Base-by-base conservation (phyloP, 306 rosid species). In the Inga leiocalycina region DNA sequence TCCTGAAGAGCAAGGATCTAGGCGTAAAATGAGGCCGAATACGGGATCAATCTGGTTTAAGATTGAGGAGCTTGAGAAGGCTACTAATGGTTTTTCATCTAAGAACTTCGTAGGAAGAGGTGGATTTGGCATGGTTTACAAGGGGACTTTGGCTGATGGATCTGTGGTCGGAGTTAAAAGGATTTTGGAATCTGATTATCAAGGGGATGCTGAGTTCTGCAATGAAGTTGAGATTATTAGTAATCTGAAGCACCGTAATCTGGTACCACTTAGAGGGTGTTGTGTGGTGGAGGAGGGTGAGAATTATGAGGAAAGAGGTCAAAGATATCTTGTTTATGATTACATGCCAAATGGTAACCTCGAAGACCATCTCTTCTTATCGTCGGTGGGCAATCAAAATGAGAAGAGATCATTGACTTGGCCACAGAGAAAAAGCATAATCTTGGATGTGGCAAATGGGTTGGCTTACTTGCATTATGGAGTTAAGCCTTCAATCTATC, bases 141-240 rank as follows among this genome's bases (percentile, higher is more conserved):
- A 86, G 86, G 99, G 98, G 64, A 85, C 86, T 39, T 79, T 96
- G 77, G 10, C 86, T 35, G 97, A 96, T 86, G 98, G 94, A 30
- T 88, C 90, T 27, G 84, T 84, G n/a, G 97, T 96, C 69, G 99
- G 97, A 2, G 97, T 96, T 17, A 96, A 96, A 87, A 85, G 85
- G 67, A 77, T 94, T 35, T 77, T 94, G 37, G 99, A 96, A 79
- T 92, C 98, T 46, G 99, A 94, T 86, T 87, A 92, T 82, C 93
- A 94, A 85, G 97, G 98, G 77, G 87, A 92, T 88, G 87, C 74
- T 6, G 98, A 94, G 82, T 96, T 96, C 79, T 92, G 97, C 78
- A 94, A 96, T 78, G 99, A 96, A 85, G 99, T 96, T 78, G 98
- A 96, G 89, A 96, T 96, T 49, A 96, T 94, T 52, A 93, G 98